Evolutionary conservation across 441 rosid genomes (phyloP).

Genomic region (Euphorbia celastroides): DNA sequence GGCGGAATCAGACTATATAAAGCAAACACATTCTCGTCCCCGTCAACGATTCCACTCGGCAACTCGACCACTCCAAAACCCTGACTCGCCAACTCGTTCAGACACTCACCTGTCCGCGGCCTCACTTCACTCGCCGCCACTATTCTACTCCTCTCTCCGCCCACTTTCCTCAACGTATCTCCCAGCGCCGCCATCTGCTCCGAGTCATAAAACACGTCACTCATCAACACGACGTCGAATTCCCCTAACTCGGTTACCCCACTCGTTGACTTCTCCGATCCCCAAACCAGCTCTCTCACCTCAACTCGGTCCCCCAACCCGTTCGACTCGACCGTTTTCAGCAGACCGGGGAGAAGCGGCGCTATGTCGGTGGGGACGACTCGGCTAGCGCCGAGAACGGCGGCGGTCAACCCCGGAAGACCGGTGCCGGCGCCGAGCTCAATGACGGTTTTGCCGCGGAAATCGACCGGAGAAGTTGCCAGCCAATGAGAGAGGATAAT

Average conservation of each 20-base stretch:
- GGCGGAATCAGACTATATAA: constrained; percentile 15
- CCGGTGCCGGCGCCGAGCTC: constrained; percentile 37
- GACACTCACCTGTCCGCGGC: constrained; percentile 22
- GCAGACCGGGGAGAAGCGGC: constrained; percentile 24
- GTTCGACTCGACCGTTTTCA: constrained; percentile 27
- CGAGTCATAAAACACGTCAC: constrained; percentile 27
- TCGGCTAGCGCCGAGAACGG: constrained; percentile 24
- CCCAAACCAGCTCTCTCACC: constrained; percentile 34
- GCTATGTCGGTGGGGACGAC: constrained; percentile 25
- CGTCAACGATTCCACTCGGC: constrained; percentile 6
- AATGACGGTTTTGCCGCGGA: constrained; percentile 23
- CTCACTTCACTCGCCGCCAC: constrained; percentile 30
- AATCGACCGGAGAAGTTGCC: constrained; percentile 15
- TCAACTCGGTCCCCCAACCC: constrained; percentile 19
- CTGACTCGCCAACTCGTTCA: constrained; percentile 23
- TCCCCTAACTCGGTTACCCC: constrained; percentile 7
- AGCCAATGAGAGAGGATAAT: constrained; percentile 28
- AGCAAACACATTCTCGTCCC: constrained; percentile 10
- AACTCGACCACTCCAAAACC: constrained; percentile 26
- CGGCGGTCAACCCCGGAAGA: constrained; percentile 29
- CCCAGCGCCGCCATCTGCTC: constrained; percentile 23
- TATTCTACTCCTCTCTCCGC: constrained; percentile 6
- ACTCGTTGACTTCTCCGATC: constrained; percentile 19
- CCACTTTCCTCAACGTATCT: constrained; percentile 20
- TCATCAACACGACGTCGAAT: constrained; percentile 32